phyloP scores from a whole-genome alignment of 371 early-diverging fungal genomes.

The Batkoa obscura region DNA sequence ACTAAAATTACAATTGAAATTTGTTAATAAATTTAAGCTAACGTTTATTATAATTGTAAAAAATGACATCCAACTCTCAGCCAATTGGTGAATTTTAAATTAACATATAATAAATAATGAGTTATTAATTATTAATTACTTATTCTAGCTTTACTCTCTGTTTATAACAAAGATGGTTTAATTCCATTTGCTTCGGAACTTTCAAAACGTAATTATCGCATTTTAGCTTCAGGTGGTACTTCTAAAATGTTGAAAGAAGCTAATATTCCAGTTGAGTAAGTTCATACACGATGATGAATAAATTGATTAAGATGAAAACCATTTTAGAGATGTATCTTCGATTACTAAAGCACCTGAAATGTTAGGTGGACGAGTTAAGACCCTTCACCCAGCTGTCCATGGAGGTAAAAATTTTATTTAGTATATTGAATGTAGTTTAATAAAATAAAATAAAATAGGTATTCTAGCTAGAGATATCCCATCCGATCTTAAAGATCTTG shows the following conservation, averaged over 20 bases:
- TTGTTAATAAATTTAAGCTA: no score
- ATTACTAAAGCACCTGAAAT: slow-evolving; percentile 96
- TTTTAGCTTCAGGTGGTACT: slow-evolving; percentile 93
- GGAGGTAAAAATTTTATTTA: slow-evolving; percentile 42
- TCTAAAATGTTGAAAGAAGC: slow-evolving; percentile 73
- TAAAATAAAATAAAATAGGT: slow-evolving; percentile 14
- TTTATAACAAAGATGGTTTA: slow-evolving; percentile 91
- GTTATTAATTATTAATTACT: neutral
- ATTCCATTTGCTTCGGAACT: slow-evolving; percentile 75
- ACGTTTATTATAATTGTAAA: no score
- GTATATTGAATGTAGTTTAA: neutral
- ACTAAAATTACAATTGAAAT: no score
- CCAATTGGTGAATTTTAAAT: no score
- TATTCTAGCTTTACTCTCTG: slow-evolving; percentile 70
- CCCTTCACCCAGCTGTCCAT: slow-evolving; percentile 94
- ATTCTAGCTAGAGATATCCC: slow-evolving; percentile 83
- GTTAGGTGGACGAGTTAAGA: slow-evolving; percentile 97
- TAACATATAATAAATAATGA: neutral
- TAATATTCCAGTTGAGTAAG: slow-evolving; percentile 71
- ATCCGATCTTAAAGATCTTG: slow-evolving; percentile 72
- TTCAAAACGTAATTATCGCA: slow-evolving; percentile 44
- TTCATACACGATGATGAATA: neutral
- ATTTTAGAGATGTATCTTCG: slow-evolving; percentile 75
- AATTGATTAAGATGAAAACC: neutral
- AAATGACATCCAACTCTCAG: no score